A percentile compares a stretch with the other conserved stretches of the same genome.
Evolutionary conservation across 768 basidiomycete species (phyloP).

Genomic region (Fibroporia radiculosa): DNA sequence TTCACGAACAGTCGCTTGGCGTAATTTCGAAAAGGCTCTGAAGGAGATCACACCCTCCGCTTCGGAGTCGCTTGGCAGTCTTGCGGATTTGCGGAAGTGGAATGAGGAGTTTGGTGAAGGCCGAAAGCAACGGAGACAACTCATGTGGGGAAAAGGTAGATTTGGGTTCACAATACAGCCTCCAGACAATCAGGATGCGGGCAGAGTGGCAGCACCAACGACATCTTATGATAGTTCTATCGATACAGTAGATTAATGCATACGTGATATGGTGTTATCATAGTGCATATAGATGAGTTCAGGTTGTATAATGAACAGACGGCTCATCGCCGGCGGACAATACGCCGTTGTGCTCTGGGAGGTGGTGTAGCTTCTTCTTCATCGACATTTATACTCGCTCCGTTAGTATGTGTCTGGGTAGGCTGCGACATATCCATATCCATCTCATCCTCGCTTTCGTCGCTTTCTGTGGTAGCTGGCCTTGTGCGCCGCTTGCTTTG

Average conservation of each 20-base stretch:
- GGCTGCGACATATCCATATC: conserved; percentile 24
- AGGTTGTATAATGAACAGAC: not conserved
- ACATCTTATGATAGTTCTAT: not conserved
- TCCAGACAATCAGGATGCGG: conserved; percentile 30
- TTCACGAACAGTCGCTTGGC: conserved; percentile 36
- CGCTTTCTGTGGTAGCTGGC: conserved; percentile 14
- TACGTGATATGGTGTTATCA: not conserved
- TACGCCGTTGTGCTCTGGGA: conserved; percentile 15
- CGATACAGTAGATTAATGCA: not conserved
- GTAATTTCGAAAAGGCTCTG: conserved; percentile 78
- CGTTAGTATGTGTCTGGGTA: conserved; percentile 16
- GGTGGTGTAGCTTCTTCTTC: conserved; percentile 24
- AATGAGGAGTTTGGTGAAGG: conserved; percentile 95
- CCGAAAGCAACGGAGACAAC: conserved; percentile 51
- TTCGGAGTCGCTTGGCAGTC: conserved; percentile 72
- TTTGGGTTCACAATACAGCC: conserved; percentile 73
- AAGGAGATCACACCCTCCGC: conserved; percentile 87
- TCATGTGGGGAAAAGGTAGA: conserved; percentile 80
- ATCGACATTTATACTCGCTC: conserved; percentile 36
- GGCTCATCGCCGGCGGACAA: not conserved
- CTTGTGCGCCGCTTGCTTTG: conserved; percentile 23
- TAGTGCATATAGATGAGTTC: not conserved
- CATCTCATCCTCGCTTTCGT: conserved; percentile 34
- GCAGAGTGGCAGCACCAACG: conserved; percentile 28
- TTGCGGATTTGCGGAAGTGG: conserved; percentile 77